Base-by-base conservation (phyloP, 106 monocot genomes). In the Allium fistulosum region DNA sequence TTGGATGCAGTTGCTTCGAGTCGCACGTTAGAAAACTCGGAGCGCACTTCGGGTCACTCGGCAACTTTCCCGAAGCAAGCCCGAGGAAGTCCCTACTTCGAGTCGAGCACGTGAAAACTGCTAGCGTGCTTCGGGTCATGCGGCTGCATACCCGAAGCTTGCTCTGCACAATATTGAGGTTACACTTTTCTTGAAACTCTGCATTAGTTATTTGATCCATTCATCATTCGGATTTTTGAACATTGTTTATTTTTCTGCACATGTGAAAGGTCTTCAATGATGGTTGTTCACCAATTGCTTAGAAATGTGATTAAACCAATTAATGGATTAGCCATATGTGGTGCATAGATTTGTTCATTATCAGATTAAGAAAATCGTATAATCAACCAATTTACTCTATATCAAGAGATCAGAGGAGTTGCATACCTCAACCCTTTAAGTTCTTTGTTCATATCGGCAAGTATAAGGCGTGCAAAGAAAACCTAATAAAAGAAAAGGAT, bases 381-480 rank as follows among this genome's bases (percentile, higher is more conserved):
- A 26, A 67, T 66, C 1, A 51, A 66, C 13, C 26, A 26, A 10
- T 53, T 6, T 51, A 68, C 51, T 51, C 5, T 52, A 49, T 51
- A 51, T 65, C 4, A 51, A 68, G 56, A 67, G 55, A 53, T 50
- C 11, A 17, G 68, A 53, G 58, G 62, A 74, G 58, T 58, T 11
- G 58, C 16, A 68, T 71, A 93, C 99, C 99, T 93, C 75, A 93
- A 66, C 76, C 93, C 99, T 83, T 99, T 99, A 61, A 99, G 79
- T 79, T 99, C 99, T 59, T 99, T 99, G 57, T 90, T 87, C 99
- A 90, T 93, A 56, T 90, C 92, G 61, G 90, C 84, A 85, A 99
- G 99, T 79, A 93, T 79, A 66, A 93, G 82, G 16, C 93, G 92
- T 63, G 93, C 93, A 83, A 99, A 99, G 63, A 93, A 93, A 17